Evolutionary conservation across 2,329 filamentous ascomycete genomes (phyloP).

Genomic region (Monascus ruber): DNA sequence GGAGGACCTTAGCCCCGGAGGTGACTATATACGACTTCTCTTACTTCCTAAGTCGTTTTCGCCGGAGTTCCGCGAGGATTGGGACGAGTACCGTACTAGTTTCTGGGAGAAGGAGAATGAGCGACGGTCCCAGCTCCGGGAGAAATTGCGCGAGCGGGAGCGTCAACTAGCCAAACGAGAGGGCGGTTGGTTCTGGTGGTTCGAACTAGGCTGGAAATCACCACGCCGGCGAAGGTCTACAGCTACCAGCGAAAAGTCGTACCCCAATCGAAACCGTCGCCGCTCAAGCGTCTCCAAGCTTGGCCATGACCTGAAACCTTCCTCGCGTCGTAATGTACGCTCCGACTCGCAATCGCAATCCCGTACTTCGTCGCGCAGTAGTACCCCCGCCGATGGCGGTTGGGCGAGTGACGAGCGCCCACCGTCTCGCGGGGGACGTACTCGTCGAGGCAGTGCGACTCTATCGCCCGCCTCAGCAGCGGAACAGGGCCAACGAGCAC

Average conservation of each 20-base stretch:
- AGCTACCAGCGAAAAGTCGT: conserved; percentile 9
- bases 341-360: conserved; percentile 27
- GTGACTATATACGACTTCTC: conserved; percentile 83
- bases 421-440: conserved; percentile 19
- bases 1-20: conserved; percentile 80
- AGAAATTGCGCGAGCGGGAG: conserved; percentile 58
- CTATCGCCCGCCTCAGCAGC: conserved; percentile 14
- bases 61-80: conserved; percentile 87
- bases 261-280: conserved; percentile 11
- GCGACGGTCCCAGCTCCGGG: conserved; percentile 60
- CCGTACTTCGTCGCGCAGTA: conserved; percentile 32
- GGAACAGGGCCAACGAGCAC: conserved; percentile 19
- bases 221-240: conserved; percentile 20
- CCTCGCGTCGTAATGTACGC: conserved; percentile 20
- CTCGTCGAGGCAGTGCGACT: conserved; percentile 25
- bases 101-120: conserved; percentile 98
- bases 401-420: conserved; percentile 20
- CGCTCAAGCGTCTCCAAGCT: conserved; percentile 17
- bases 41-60: conserved; percentile 91
- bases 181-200: conserved; percentile 76
- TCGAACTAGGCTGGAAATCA: conserved; percentile 44
- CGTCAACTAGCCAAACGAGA: conserved; percentile 55
- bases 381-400: conserved; percentile 22
- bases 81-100: conserved; percentile 86
- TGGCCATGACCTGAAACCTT: conserved; percentile 17